Conservation (phyloP, 2,329 filamentous ascomycete genomes). For the Immersiporthe knoxdaviesiana region DNA sequence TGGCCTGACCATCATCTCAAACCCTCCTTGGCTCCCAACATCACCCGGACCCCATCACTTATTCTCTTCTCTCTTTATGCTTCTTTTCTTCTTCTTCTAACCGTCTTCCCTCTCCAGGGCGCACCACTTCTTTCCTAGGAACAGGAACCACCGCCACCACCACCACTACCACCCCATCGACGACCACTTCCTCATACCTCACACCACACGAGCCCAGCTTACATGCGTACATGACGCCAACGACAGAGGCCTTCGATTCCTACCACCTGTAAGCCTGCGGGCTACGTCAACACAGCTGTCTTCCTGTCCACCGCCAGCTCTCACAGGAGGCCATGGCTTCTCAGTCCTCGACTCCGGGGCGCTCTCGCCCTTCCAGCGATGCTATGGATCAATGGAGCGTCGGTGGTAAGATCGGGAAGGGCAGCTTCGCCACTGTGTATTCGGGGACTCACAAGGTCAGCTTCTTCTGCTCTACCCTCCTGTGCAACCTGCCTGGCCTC, state of each 20-base stretch:
- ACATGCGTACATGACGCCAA: constrained; percentile 39
- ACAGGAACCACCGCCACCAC: background rate
- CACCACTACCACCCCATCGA: constrained; percentile 2
- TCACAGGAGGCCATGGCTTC: constrained; percentile 38
- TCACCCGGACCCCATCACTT: constrained; percentile 21
- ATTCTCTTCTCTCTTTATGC: background rate
- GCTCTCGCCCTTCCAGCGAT: constrained; percentile 38
- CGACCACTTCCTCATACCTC: constrained; percentile 27
- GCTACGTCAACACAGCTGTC: constrained; percentile 33
- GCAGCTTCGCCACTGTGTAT: constrained; percentile 96
- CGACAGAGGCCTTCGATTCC: constrained; percentile 34
- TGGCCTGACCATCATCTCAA: constrained; percentile 12
- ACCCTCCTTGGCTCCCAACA: constrained; percentile 23
- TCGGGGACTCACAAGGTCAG: constrained; percentile 82
- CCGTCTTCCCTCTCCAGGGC: constrained; percentile 5
- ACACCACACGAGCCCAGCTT: constrained; percentile 29
- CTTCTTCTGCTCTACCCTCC: constrained; percentile 25
- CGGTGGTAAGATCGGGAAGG: constrained; percentile 90
- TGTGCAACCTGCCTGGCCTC: background rate
- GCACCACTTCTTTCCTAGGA: constrained; percentile 34
- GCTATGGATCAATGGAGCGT: constrained; percentile 77
- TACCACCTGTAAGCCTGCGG: constrained; percentile 38
- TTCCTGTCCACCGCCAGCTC: constrained; percentile 36
- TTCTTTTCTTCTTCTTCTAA: constrained; percentile 4
- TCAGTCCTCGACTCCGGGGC: constrained; percentile 35